Base-by-base conservation (phyloP, 2,329 filamentous ascomycete genomes). In the Mollisiaceae sp. region DNA sequence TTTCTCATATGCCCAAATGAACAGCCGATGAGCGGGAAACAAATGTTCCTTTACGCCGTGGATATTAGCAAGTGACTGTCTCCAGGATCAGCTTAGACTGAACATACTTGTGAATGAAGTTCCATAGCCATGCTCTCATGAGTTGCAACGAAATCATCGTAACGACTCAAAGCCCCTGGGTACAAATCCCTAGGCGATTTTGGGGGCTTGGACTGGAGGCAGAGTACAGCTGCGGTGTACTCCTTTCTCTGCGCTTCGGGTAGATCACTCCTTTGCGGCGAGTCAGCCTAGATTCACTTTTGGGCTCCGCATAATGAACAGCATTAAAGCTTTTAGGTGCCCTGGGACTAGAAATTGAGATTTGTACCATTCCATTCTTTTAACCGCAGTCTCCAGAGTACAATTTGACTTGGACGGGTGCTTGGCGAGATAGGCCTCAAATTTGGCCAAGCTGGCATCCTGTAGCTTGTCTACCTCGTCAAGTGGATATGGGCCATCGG, bases 11-110 rank as follows among this genome's bases (percentile, higher is more conserved):
- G 77, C 69, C 61, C 73, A 77, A 52, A 78, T 72, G 68, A 76
- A 81, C 66, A 79, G 78, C 39, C 80, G 3, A 41, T 75, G 66
- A 82, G 81, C 80, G 80, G 81, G 27, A 76, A 75, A 54, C 82
- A 71, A 71, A 82, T 80, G 69, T 63, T 71, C 5, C 60, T 64
- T 62, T 69, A 36, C 18, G 9, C 43, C 8, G n/a, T 41, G 15
- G 38, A 32, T 6, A 41, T 41, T 41, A 41, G 38, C 22, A 32
- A 50, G 14, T 27, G 27, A 4, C 11, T 22, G 15, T 22, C 32
- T 35, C 27, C 3, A 36, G 6, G 1, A 54, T n/a, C 18, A 15
- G 8, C 15, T 41, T 55, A 60, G 54, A 38, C 75, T 78, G 68
- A 78, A 79, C 14, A 67, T 43, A 61, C 67, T 18, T 47, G 67